Evolutionary conservation across 2,329 filamentous ascomycete species (phyloP), one percentile per base, ranked within the genome.

Genomic region (Botrytis medusae): DNA sequence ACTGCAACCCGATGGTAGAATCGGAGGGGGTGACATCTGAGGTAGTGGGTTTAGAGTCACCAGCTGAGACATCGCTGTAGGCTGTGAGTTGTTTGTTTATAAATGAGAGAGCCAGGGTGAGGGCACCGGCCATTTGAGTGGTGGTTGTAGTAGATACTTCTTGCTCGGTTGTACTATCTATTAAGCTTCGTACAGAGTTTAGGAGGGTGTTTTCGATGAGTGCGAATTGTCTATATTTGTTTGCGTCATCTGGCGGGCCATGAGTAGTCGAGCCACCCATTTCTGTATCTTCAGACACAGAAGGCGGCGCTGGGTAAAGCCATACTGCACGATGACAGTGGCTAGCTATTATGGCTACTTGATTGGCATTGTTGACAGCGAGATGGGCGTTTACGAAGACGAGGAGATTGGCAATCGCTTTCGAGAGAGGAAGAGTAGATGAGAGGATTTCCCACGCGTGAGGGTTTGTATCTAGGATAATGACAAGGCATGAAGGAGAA

Each of bases 341-440:
- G 14, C 94, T 94, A 48, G 95, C 96, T 75, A 99, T 89, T 25
- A 99, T 89, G 75, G 95, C 94, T 67, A 98, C 93, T 82, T 95
- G 93, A 83, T 98, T 98, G 72, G 93, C 90, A 82, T 96, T 95
- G 83, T 95, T 97, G 81, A 95, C 95, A 77, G 96, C 94, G 46
- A 99, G 88, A 81, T 99, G 97, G 72, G 95, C 94, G 83, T 99
- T 98, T 84, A 98, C 91, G 84, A 98, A 98, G 85, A 99, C 92
- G 79, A 98, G 91, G 76, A 98, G 88, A 83, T 95, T 92, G 75
- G 95, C 93, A 74, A 99, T 86, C 75, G 94, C 94, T 79, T 92
- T 91, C 68, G 93, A 93, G 74, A 99, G 88, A 42, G 95, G 90
- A 12, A 98, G 90, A 46, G 88, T 89, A 73, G 89, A 84, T 74